Percentiles rank a stretch among this genome's conserved stretches.
phyloP scores from a whole-genome alignment of 305 asterid species.

The Fraxinus dipetala region DNA sequence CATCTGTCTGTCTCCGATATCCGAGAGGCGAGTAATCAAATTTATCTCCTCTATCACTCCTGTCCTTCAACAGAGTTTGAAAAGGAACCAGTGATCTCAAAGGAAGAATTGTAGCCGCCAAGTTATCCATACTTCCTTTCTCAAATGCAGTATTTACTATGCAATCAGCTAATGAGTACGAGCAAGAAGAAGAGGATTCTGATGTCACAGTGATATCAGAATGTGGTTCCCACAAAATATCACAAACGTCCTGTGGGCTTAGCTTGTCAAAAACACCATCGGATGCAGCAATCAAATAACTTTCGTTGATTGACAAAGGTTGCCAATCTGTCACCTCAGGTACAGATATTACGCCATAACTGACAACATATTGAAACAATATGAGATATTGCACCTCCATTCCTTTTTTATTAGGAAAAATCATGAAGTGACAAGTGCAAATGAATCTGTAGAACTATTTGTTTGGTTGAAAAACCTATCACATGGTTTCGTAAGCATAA shows the following conservation, averaged over 20 bases:
- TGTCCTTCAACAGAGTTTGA: slow-evolving; percentile 33
- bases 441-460: background rate
- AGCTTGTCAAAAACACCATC: slow-evolving; percentile 92
- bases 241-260: slow-evolving; percentile 84
- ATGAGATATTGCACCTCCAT: slow-evolving; percentile 11
- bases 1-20: slow-evolving; percentile 44
- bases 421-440: background rate
- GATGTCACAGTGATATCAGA: slow-evolving; percentile 38
- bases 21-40: slow-evolving; percentile 46
- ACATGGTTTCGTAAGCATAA: background rate
- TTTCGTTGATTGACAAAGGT: slow-evolving; percentile 73
- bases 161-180: slow-evolving; percentile 77
- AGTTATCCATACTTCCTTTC: slow-evolving; percentile 84
- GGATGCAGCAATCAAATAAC: slow-evolving; percentile 86
- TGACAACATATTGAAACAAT: slow-evolving; percentile 37
- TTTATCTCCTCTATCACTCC: slow-evolving; percentile 32
- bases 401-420: slow-evolving; percentile 9
- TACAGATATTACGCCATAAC: slow-evolving; percentile 87
- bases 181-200: slow-evolving; percentile 53
- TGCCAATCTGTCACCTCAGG: slow-evolving; percentile 99
- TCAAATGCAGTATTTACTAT: slow-evolving; percentile 73
- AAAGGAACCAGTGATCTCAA: slow-evolving; percentile 37
- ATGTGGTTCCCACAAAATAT: slow-evolving; percentile 67
- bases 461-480: slow-evolving; percentile 1
- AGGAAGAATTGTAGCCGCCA: slow-evolving; percentile 81